These are phyloP conservation scores for Lactuca saligna DNA, from an alignment of 129 eudicot genomes.

Conservation along the genomic window DNA sequence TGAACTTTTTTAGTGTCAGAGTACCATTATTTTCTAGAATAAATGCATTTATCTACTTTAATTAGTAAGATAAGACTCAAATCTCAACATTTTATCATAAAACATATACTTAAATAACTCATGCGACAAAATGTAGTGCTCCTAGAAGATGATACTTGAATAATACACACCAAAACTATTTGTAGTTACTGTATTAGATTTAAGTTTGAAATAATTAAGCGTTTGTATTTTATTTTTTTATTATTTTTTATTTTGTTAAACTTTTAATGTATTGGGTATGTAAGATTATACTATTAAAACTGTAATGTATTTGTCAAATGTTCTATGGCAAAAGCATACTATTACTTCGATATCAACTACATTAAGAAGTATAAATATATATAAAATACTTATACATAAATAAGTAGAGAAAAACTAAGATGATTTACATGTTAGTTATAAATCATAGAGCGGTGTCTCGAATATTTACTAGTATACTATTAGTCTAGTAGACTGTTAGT, in stretches of 20 bases:
- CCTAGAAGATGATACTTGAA: not conserved
- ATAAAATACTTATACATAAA: not conserved
- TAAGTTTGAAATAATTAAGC: not conserved
- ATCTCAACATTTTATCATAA: no score
- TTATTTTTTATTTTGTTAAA: no score
- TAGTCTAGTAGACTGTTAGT: constrained; percentile 14
- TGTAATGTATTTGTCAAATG: not conserved
- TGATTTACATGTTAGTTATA: constrained; percentile 27
- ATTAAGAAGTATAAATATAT: not conserved
- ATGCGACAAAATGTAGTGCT: not conserved
- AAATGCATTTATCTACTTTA: not conserved
- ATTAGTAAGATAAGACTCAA: no score
- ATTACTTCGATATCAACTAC: not conserved
- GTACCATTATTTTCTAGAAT: not conserved
- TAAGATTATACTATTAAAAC: no score
- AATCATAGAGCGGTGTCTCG: constrained; percentile 14
- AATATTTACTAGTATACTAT: constrained; percentile 24
- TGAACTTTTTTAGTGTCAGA: not conserved
- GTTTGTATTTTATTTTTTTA: not conserved
- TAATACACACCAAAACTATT: not conserved
- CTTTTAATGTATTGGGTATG: not conserved
- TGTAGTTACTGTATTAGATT: not conserved
- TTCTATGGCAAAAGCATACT: not conserved
- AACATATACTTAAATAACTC: not conserved
- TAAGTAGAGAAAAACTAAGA: not conserved